Evolutionary conservation across 129 eudicot genomes (phyloP).

Genomic region (Lactuca sativa): DNA sequence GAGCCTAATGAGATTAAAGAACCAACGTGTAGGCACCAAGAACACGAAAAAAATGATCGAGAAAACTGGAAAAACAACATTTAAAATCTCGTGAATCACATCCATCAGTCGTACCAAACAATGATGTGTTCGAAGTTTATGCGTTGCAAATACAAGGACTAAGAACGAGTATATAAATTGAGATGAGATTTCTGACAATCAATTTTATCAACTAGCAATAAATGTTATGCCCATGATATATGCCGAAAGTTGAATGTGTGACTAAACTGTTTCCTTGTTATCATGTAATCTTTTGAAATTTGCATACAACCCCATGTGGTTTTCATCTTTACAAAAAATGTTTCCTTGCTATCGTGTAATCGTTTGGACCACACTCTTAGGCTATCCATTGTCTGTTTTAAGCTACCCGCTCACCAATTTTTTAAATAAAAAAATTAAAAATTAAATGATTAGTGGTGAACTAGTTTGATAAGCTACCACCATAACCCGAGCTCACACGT

Average conservation of each 20-base stretch:
- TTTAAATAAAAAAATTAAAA: too few species aligned
- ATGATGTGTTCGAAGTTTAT: background rate
- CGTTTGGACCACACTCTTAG: background rate
- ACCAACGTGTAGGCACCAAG: slow-evolving; percentile 30
- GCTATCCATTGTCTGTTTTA: too few species aligned
- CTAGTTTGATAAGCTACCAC: too few species aligned
- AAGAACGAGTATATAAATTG: background rate
- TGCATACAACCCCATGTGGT: slow-evolving; percentile 12
- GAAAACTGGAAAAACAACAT: slow-evolving; percentile 19
- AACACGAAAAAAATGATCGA: slow-evolving; percentile 15
- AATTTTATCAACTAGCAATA: background rate
- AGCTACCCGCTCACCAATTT: too few species aligned
- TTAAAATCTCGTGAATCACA: slow-evolving; percentile 27
- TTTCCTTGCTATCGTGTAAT: background rate
- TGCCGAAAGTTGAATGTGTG: slow-evolving; percentile 23
- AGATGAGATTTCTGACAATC: background rate
- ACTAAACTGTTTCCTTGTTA: slow-evolving; percentile 5
- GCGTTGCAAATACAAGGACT: background rate
- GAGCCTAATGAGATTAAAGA: slow-evolving; percentile 23
- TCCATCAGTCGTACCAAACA: slow-evolving; percentile 7
- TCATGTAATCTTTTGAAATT: slow-evolving; percentile 6
- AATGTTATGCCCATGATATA: slow-evolving; percentile 18
- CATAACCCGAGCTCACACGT: too few species aligned
- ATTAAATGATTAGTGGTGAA: too few species aligned
- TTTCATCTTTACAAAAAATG: background rate